Evolutionary conservation across 768 basidiomycete genomes (phyloP), one percentile per base, ranked within the genome.

Genomic region (Suillus variegatus): DNA sequence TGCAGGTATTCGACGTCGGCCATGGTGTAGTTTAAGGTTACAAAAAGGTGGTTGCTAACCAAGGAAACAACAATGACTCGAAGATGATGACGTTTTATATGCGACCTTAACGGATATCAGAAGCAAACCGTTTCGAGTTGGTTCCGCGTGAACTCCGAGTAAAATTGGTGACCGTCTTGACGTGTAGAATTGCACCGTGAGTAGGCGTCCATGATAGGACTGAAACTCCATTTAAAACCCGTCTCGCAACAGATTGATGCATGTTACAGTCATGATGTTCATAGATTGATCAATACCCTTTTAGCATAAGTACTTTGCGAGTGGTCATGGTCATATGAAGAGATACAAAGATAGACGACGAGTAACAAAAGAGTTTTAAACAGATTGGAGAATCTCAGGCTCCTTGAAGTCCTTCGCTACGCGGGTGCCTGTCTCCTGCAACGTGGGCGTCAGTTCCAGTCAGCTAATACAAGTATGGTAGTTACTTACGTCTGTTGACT

Each of bases 371-470:
- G 68, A 73, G 61, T 75, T 82, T 89, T 88, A 98, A 67, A 98
- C 97, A 71, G 93, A 89, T 76, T 92, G 92, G 64, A 93, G 87
- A 72, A 95, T 86, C 82, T 95, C 94, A 54, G 96, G 96, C 87
- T 98, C 96, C 86, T 97, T 95, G 86, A 96, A 99, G 78, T 97
- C 95, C 84, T 93, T 95, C 65, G 85, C 92, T 63, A 97, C 90
- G 79, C 93, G 91, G 71, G 94, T 92, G 70, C 97, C 97, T 57
- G 94, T 95, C 85, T 97, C 95, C 92, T 97, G 74, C 61, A 68
- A 35, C 47, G 60, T 61, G 49, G 62, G 62, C 55, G 67, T 66
- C 56, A 67, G 73, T 20, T 32, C 41, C 12, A 2, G 56, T 35
- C 55, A n/a, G 40, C 28, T 36, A 44, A 55, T 40, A 44, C 22